These are phyloP conservation scores for Strobilomyces dryophilus DNA, from an alignment of 768 basidiomycete species.

Conservation along the genomic window DNA sequence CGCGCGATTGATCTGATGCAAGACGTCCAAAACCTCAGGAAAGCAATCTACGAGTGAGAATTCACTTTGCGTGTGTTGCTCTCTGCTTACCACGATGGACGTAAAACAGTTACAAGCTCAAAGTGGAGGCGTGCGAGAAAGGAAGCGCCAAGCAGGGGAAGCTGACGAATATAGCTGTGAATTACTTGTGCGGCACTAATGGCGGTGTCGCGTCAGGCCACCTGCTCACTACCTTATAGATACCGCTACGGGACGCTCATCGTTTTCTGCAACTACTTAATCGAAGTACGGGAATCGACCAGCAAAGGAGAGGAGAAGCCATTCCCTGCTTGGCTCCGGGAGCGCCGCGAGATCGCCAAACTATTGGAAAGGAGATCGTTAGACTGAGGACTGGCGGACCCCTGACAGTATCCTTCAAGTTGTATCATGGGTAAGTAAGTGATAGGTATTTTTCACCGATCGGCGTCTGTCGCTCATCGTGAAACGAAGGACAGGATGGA, in stretches of 20 bases:
- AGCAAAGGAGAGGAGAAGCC: constrained; percentile 38
- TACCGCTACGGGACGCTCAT: constrained; percentile 90
- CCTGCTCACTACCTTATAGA: constrained; percentile 33
- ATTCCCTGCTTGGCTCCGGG: constrained; percentile 80
- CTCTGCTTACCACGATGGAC: constrained; percentile 3
- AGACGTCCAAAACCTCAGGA: constrained; percentile 94
- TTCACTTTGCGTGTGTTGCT: neutral
- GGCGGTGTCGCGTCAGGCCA: constrained; percentile 3
- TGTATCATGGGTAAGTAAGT: neutral
- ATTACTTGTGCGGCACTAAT: constrained; percentile 66
- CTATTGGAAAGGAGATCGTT: constrained; percentile 64
- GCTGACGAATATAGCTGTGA: constrained; percentile 71
- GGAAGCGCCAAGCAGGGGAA: constrained; percentile 75
- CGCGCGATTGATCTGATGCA: constrained; percentile 88
- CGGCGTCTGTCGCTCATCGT: constrained; percentile 23
- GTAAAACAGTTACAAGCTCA: constrained; percentile 76
- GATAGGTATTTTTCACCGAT: constrained; percentile 37
- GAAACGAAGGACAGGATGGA: constrained; percentile 61
- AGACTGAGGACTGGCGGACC: constrained; percentile 40
- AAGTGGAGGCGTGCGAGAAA: constrained; percentile 77
- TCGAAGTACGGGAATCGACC: constrained; percentile 54
- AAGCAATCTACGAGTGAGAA: constrained; percentile 90
- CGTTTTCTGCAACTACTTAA: constrained; percentile 91
- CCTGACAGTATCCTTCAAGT: neutral
- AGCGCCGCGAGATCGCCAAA: constrained; percentile 82